Percentiles rank a stretch among this genome's conserved stretches.
These are phyloP conservation scores for Halenospora varia DNA, from an alignment of 495 filamentous ascomycete species.

Conservation along the genomic window DNA sequence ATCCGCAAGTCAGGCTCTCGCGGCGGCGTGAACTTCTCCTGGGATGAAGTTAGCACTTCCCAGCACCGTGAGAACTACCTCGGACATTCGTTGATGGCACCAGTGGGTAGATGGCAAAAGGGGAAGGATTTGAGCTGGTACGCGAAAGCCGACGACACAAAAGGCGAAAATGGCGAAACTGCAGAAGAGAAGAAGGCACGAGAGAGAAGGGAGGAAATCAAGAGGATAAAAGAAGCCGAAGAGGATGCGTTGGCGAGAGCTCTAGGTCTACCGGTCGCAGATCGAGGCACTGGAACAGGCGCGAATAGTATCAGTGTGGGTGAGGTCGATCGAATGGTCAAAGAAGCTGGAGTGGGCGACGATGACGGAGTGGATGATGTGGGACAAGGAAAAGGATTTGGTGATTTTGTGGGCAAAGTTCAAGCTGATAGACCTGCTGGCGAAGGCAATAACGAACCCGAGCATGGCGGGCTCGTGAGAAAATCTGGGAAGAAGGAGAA, in stretches of 20 bases:
- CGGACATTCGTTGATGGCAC: constrained; percentile 91
- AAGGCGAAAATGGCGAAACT: constrained; percentile 40
- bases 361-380: constrained; percentile 15
- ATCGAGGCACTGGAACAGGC: constrained; percentile 37
- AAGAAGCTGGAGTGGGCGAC: constrained; percentile 22
- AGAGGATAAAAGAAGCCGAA: constrained; percentile 84
- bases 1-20: constrained; percentile 92
- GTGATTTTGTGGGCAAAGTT: constrained; percentile 26
- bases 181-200: constrained; percentile 57
- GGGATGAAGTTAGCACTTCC: constrained; percentile 88
- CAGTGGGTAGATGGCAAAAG: constrained; percentile 95
- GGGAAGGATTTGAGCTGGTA: constrained; percentile 88
- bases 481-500: constrained; percentile 13
- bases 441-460: not conserved
- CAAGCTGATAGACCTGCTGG: not conserved
- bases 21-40: constrained; percentile 92
- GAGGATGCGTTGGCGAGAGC: constrained; percentile 83
- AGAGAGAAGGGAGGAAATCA: constrained; percentile 74
- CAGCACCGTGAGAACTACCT: constrained; percentile 95
- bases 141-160: constrained; percentile 57
- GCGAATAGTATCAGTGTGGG: constrained; percentile 40
- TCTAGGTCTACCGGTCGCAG: constrained; percentile 67
- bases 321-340: constrained; percentile 24
- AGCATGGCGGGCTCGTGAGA: constrained; percentile 15
- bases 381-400: constrained; percentile 21